Percentiles rank a stretch among this genome's conserved stretches.
phyloP scores from a whole-genome alignment of 768 basidiomycete genomes.

The Kwoniella bestiolae region DNA sequence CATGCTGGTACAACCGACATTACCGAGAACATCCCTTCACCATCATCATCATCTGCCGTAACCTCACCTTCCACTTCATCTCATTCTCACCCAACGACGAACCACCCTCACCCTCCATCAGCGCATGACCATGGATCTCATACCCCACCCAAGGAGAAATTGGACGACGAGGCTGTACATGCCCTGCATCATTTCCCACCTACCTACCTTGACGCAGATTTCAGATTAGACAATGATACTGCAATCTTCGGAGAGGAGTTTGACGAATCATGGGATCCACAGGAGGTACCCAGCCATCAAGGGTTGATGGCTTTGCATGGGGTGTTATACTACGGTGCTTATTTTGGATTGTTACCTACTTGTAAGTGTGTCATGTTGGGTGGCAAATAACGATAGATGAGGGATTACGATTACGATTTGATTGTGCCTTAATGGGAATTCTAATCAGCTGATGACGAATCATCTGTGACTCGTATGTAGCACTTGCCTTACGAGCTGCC shows the following conservation, averaged over 20 bases:
- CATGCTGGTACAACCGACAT: conserved; percentile 5
- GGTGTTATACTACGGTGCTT: conserved; percentile 75
- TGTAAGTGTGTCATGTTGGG: conserved; percentile 62
- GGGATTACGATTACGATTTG: too few relatives aligned
- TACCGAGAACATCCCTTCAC: not conserved
- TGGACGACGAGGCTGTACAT: conserved; percentile 38
- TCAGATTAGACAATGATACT: conserved; percentile 37
- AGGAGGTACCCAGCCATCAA: conserved; percentile 34
- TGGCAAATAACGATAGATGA: conserved; percentile 1
- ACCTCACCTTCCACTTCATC: not conserved
- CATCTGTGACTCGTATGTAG: conserved; percentile 5
- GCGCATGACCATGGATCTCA: conserved; percentile 37
- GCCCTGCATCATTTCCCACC: conserved; percentile 40
- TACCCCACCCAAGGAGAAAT: conserved; percentile 25
- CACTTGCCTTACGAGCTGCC: conserved; percentile 75
- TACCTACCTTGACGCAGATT: conserved; percentile 44
- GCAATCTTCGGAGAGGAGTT: conserved; percentile 50
- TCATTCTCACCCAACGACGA: not conserved
- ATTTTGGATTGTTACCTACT: conserved; percentile 79
- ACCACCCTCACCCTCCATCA: conserved; percentile 5
- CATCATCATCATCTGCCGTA: conserved; percentile 7
- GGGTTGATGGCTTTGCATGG: conserved; percentile 74
- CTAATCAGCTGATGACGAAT: not conserved
- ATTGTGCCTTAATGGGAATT: conserved; percentile 5
- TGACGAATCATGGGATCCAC: conserved; percentile 34